These are phyloP conservation scores for Boletus sp. DNA, from an alignment of 768 basidiomycete species.

Conservation along the genomic window DNA sequence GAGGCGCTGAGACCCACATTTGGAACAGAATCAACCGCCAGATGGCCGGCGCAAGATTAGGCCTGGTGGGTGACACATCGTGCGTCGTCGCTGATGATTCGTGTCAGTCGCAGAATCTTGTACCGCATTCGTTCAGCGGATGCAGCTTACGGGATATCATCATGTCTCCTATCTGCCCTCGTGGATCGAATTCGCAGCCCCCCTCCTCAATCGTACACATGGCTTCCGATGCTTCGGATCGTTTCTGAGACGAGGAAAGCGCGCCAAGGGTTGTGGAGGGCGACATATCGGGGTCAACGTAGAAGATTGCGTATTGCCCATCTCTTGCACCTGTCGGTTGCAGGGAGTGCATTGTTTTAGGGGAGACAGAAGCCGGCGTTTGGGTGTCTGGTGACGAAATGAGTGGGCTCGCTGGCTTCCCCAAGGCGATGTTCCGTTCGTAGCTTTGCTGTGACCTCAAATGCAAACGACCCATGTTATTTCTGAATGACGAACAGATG, in stretches of 20 bases:
- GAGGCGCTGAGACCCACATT: slow-evolving; percentile 31
- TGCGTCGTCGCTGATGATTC: not conserved
- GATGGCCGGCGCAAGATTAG: slow-evolving; percentile 41
- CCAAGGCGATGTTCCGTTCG: not conserved
- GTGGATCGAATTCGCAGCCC: not conserved
- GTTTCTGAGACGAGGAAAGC: not conserved
- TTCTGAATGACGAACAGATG: not conserved
- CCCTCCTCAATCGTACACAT: not conserved
- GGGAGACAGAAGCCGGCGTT: slow-evolving; percentile 13
- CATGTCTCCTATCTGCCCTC: not conserved
- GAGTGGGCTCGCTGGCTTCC: slow-evolving; percentile 16
- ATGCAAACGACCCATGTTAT: not conserved
- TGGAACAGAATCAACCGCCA: slow-evolving; percentile 58
- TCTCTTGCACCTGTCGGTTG: not conserved
- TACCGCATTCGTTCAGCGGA: not conserved
- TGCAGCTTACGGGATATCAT: slow-evolving; percentile 10
- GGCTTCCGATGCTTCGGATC: slow-evolving; percentile 5
- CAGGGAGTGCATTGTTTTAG: not conserved
- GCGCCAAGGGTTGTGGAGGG: not conserved
- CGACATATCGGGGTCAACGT: not conserved
- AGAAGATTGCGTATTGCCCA: too few relatives aligned
- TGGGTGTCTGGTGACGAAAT: slow-evolving; percentile 20
- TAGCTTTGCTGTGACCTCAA: not conserved
- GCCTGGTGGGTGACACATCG: not conserved
- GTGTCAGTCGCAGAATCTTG: not conserved